These are phyloP conservation scores for Phylloporus scabripes DNA, from an alignment of 768 basidiomycete species.

Conservation along the genomic window DNA sequence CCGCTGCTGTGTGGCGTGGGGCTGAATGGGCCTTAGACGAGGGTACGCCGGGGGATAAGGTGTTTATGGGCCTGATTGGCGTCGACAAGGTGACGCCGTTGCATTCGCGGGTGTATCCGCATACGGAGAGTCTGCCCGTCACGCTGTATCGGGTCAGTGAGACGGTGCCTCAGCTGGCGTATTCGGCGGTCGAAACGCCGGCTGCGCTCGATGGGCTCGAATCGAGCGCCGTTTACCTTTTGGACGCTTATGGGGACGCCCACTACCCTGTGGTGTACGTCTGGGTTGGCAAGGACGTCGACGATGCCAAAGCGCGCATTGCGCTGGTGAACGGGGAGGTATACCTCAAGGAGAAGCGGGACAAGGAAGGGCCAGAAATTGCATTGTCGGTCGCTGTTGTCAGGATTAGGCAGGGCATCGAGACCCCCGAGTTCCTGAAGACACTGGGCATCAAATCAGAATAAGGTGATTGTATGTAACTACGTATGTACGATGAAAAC, in stretches of 20 bases:
- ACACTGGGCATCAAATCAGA: not conserved
- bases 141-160: slow-evolving; percentile 43
- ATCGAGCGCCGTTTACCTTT: slow-evolving; percentile 47
- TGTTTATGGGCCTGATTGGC: slow-evolving; percentile 48
- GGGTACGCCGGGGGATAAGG: slow-evolving; percentile 40
- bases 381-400: slow-evolving; percentile 15
- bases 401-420: slow-evolving; percentile 37
- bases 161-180: slow-evolving; percentile 35
- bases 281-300: slow-evolving; percentile 52
- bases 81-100: slow-evolving; percentile 17
- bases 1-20: not conserved
- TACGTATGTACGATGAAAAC: not conserved
- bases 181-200: slow-evolving; percentile 28
- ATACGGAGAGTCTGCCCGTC: slow-evolving; percentile 12
- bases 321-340: slow-evolving; percentile 52
- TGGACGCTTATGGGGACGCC: slow-evolving; percentile 37
- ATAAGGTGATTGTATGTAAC: not conserved
- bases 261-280: slow-evolving; percentile 44
- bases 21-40: slow-evolving; percentile 38
- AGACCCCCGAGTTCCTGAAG: slow-evolving; percentile 42
- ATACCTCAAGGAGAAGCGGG: slow-evolving; percentile 41
- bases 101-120: slow-evolving; percentile 7
- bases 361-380: slow-evolving; percentile 10
- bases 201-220: slow-evolving; percentile 33
- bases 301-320: slow-evolving; percentile 42